Percentiles rank a stretch among this genome's conserved stretches.
Evolutionary conservation across 2,329 filamentous ascomycete species (phyloP).

Genomic region (Cladophialophora chaetospira): DNA sequence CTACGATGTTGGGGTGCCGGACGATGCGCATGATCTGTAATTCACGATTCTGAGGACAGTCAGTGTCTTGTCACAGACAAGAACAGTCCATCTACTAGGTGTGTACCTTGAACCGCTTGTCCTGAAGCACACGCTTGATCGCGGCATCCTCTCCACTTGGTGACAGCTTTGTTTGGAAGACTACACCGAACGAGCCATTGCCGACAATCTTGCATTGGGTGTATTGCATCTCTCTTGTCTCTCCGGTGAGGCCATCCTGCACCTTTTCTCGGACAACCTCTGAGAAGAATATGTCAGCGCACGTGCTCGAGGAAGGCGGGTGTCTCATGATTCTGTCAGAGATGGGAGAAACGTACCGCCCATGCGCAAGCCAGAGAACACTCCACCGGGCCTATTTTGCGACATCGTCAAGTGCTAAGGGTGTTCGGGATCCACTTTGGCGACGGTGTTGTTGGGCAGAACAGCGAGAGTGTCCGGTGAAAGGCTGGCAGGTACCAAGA

Average conservation of each 20-base stretch:
- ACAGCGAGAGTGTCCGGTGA: slow-evolving; percentile 14
- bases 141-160: slow-evolving; percentile 98
- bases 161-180: slow-evolving; percentile 98
- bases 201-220: slow-evolving; percentile 99
- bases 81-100: neutral
- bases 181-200: slow-evolving; percentile 97
- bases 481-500: slow-evolving; percentile 14
- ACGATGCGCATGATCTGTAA: slow-evolving; percentile 99
- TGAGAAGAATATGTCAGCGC: slow-evolving; percentile 46
- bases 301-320: slow-evolving; percentile 18
- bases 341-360: slow-evolving; percentile 71
- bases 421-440: slow-evolving; percentile 33
- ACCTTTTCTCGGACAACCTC: slow-evolving; percentile 99
- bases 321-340: slow-evolving; percentile 18
- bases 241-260: slow-evolving; percentile 94
- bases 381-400: slow-evolving; percentile 79
- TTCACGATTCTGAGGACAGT: slow-evolving; percentile 78
- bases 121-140: slow-evolving; percentile 97
- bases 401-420: slow-evolving; percentile 64
- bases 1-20: slow-evolving; percentile 96
- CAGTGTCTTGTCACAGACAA: slow-evolving; percentile 31
- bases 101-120: slow-evolving; percentile 97
- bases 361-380: slow-evolving; percentile 89
- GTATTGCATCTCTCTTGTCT: slow-evolving; percentile 95
- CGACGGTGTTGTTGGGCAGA: slow-evolving; percentile 19